phyloP scores from a whole-genome alignment of 371 early-diverging fungal species.

The Apophysomyces variabilis region DNA sequence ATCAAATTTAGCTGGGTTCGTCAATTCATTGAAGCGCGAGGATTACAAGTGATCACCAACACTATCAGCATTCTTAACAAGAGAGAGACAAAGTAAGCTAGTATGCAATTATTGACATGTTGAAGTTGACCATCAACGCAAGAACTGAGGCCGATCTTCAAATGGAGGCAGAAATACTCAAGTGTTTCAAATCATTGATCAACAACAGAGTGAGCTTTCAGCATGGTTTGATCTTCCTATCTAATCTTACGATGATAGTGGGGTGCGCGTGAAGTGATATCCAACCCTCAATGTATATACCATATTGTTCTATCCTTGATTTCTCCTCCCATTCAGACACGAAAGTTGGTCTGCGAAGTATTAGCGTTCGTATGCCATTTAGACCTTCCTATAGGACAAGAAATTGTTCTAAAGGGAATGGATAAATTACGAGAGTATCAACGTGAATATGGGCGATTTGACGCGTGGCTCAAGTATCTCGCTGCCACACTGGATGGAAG shows the following conservation, averaged over 20 bases:
- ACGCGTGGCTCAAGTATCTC: constrained; percentile 81
- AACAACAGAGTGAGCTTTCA: constrained; percentile 61
- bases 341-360: constrained; percentile 82
- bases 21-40: constrained; percentile 75
- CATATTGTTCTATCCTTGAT: constrained; percentile 78
- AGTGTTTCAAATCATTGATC: constrained; percentile 79
- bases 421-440: constrained; percentile 64
- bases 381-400: constrained; percentile 79
- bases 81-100: constrained; percentile 46
- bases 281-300: constrained; percentile 72
- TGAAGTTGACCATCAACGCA: constrained; percentile 17
- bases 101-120: neutral
- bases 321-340: constrained; percentile 75
- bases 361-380: constrained; percentile 84
- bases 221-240: neutral
- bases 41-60: constrained; percentile 69
- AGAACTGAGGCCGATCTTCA: constrained; percentile 74
- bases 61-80: constrained; percentile 63
- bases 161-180: constrained; percentile 82
- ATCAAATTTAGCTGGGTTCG: constrained; percentile 53
- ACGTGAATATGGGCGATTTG: constrained; percentile 70
- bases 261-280: constrained; percentile 83
- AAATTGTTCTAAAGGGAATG: constrained; percentile 77
- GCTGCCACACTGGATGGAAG: constrained; percentile 80
- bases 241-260: constrained; percentile 46